These are phyloP conservation scores for Hymenoscyphus fructigenus DNA, from an alignment of 2,329 filamentous ascomycete genomes.

Conservation along the genomic window DNA sequence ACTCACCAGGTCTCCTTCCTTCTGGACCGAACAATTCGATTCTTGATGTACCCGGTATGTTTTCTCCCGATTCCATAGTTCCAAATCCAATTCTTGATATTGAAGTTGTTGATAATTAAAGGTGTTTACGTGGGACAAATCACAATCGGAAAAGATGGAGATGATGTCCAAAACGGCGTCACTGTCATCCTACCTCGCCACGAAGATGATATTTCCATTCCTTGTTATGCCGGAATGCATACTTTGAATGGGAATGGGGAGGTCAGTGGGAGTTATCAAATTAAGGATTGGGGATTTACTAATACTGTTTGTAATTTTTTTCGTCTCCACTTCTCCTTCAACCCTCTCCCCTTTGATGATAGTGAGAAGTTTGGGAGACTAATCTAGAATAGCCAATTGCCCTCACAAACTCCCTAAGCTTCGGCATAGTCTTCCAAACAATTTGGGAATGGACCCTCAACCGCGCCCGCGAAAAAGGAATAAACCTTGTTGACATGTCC, in stretches of 20 bases:
- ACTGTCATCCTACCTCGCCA: conserved; percentile 34
- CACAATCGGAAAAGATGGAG: conserved; percentile 31
- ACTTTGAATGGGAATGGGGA: conserved; percentile 35
- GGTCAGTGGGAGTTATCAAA: conserved; percentile 33
- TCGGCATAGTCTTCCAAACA: conserved; percentile 37
- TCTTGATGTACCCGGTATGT: conserved; percentile 32
- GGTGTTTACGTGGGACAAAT: conserved; percentile 35
- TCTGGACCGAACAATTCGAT: conserved; percentile 34
- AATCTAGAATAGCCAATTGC: conserved; percentile 31
- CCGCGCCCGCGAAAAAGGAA: conserved; percentile 21
- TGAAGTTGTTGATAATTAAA: too few species aligned
- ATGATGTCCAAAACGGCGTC: conserved; percentile 31
- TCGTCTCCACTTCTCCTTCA: background rate
- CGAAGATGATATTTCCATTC: conserved; percentile 30
- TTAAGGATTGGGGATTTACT: conserved; percentile 35
- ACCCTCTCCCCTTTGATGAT: background rate
- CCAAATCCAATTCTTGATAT: too few species aligned
- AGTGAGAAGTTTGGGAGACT: background rate
- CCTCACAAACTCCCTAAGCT: conserved; percentile 41
- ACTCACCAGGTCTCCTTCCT: conserved; percentile 30
- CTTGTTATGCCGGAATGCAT: conserved; percentile 34
- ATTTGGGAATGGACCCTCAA: conserved; percentile 33
- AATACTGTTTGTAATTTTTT: conserved; percentile 27
- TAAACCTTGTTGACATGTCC: conserved; percentile 22
- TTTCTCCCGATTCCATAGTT: too few species aligned